These are phyloP conservation scores for Syzygium grande DNA, from an alignment of 345 rosid species.

Conservation along the genomic window DNA sequence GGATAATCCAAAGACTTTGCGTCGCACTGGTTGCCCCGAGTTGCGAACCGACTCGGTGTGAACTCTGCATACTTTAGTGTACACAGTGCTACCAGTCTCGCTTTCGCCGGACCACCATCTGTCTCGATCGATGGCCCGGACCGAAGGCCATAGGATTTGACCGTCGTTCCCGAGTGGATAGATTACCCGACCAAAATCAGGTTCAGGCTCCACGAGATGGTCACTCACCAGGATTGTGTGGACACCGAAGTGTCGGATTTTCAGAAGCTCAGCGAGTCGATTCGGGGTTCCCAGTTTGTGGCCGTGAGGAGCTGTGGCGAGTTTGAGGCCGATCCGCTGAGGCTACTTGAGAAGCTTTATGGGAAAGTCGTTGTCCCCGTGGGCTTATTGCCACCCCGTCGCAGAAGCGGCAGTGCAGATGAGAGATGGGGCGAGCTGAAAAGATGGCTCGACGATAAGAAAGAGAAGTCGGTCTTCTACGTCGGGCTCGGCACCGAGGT, in stretches of 20 bases:
- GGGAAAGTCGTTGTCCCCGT: neutral
- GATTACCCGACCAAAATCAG: constrained; percentile 6
- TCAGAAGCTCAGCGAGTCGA: neutral
- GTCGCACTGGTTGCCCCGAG: constrained; percentile 28
- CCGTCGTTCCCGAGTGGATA: constrained; percentile 20
- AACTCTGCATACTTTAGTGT: constrained; percentile 13
- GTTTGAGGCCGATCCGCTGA: constrained; percentile 4
- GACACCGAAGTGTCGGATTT: constrained; percentile 1
- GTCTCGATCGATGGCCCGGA: neutral
- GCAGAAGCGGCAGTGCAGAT: neutral
- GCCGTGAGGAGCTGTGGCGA: constrained; percentile 4
- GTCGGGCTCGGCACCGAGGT: constrained; percentile 11
- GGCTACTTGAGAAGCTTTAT: neutral
- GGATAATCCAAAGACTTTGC: constrained; percentile 31
- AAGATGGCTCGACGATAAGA: neutral
- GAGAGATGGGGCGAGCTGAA: neutral
- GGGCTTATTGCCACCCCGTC: neutral
- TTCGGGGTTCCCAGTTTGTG: constrained; percentile 1
- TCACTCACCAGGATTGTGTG: neutral
- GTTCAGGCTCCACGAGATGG: constrained; percentile 4
- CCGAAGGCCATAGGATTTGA: constrained; percentile 16
- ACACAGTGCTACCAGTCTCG: constrained; percentile 6
- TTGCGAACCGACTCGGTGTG: constrained; percentile 9
- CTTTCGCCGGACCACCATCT: constrained; percentile 9
- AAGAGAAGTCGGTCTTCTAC: constrained; percentile 5